Evolutionary conservation across 371 early-diverging fungal species (phyloP), one percentile per base, ranked within the genome.

Genomic region (Mucor lusitanicus): DNA sequence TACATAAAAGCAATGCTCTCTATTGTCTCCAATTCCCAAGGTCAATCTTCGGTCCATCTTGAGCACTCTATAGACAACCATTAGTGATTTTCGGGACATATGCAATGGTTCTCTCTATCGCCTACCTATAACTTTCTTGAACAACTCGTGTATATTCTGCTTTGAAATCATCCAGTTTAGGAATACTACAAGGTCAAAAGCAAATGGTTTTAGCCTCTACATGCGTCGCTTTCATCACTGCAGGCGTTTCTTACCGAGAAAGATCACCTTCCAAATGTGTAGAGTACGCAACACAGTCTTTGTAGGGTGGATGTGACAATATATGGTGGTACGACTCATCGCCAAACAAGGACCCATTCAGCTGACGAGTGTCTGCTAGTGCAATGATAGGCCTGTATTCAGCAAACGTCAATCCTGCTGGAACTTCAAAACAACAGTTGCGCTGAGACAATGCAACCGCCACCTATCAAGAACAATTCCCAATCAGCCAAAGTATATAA

Each of bases 281-380:
- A 4, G 87, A 87, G 64, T 92, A 92, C 1, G 89, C 85, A 0
- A 94, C 93, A 65, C 96, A 96, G 72, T 96, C 95, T 74, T 96
- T 96, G 81, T 96, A 96, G 0, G 97, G 97, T 19, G 97, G 97
- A 70, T 96, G 97, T 0, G 94, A 93, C 30, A 96, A 83, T 6
- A 96, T 82, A 69, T 94, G 95, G 76, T 94, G 94, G 67, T 91
- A 95, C 0, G 87, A 82, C 42, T 87, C 88, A 50, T 82, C 86
- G 28, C 73, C 83, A 68, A 92, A 90, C 21, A 85, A 63, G 0
- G 87, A 69, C 6, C 91, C 91, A 6, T 69, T 61, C 17, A 92
- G 73, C 37, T 85, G 69, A 6, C 93, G 85, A 5, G 92, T 83
- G 69, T 94, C 94, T 13, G 90, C 92, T 65, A 93, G 91, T 35